A percentile compares a stretch with the other conserved stretches of the same genome.
These are phyloP conservation scores for Tetraselmis striata DNA, from an alignment of 139 green algal genomes.

Conservation along the genomic window DNA sequence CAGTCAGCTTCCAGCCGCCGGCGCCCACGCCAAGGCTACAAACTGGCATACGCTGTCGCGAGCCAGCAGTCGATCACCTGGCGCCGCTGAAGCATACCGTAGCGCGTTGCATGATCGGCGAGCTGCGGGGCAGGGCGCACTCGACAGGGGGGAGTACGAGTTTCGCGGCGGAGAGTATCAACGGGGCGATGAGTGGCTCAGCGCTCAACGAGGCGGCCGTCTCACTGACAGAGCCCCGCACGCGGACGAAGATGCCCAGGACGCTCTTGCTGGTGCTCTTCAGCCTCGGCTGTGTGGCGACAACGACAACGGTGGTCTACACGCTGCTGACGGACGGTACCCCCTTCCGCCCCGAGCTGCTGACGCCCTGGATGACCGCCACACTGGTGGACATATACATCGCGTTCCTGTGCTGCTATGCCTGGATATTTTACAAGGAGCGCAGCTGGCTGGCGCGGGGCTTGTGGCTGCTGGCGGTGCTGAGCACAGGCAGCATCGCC, in stretches of 20 bases:
- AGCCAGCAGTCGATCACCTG: no score
- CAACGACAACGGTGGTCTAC: not conserved
- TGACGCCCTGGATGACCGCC: not conserved
- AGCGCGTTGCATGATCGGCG: no score
- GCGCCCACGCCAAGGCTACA: no score
- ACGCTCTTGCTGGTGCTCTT: not conserved
- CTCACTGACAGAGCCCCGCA: not conserved
- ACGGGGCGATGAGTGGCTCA: no score
- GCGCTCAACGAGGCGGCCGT: not conserved
- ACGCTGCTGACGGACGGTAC: not conserved
- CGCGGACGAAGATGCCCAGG: not conserved
- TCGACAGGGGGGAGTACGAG: no score
- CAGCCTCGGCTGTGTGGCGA: not conserved
- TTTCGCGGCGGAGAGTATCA: no score
- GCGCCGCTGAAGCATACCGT: no score
- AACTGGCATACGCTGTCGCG: no score
- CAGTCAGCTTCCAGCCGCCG: no score
- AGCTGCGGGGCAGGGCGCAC: no score
- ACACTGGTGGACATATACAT: not conserved
- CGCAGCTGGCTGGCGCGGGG: not conserved
- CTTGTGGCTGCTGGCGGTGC: not conserved
- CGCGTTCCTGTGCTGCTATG: not conserved
- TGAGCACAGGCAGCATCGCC: not conserved
- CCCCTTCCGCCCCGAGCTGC: not conserved
- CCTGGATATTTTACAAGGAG: not conserved